A percentile compares a stretch with the other conserved stretches of the same genome.
Conservation (phyloP, 805 yeast genomes). For the Metschnikowia orientalis region DNA sequence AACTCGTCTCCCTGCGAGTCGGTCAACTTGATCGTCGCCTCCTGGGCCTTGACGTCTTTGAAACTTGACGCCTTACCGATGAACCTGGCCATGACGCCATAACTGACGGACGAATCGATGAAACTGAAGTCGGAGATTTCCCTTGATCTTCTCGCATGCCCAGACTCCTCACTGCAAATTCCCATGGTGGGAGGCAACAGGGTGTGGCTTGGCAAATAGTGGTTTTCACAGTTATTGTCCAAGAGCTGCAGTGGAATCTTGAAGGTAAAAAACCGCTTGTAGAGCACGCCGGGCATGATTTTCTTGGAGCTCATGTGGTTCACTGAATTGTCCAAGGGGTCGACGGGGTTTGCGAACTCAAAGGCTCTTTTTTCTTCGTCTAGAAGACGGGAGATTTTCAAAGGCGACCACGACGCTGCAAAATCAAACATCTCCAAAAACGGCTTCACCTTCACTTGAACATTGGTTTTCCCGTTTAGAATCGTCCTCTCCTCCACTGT, state of each 20-base stretch:
- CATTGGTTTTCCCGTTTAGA: conserved; percentile 15
- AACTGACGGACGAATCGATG: conserved; percentile 31
- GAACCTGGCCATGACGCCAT: conserved; percentile 37
- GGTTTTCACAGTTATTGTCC: conserved; percentile 35
- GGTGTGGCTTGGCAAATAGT: conserved; percentile 28
- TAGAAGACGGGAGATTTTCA: conserved; percentile 27
- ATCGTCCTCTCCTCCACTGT: conserved; percentile 18
- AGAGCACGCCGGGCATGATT: conserved; percentile 21
- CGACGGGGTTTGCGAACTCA: conserved; percentile 14
- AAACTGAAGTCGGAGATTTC: conserved; percentile 27
- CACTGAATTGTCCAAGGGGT: conserved; percentile 26
- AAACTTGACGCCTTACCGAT: conserved; percentile 40
- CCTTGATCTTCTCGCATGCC: neutral
- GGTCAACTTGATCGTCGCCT: conserved; percentile 32
- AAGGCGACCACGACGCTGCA: conserved; percentile 47
- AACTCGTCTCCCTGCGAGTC: conserved; percentile 36
- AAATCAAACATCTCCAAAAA: conserved; percentile 40
- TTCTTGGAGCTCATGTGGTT: conserved; percentile 18
- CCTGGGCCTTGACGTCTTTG: conserved; percentile 24
- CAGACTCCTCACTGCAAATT: conserved; percentile 17
- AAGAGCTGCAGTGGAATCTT: conserved; percentile 35
- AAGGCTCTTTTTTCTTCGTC: conserved; percentile 19
- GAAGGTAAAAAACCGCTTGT: conserved; percentile 40
- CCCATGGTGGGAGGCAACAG: conserved; percentile 37
- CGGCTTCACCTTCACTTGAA: conserved; percentile 21